Evolutionary conservation across 768 basidiomycete species (phyloP).

Genomic region (Nidula microcarpa): DNA sequence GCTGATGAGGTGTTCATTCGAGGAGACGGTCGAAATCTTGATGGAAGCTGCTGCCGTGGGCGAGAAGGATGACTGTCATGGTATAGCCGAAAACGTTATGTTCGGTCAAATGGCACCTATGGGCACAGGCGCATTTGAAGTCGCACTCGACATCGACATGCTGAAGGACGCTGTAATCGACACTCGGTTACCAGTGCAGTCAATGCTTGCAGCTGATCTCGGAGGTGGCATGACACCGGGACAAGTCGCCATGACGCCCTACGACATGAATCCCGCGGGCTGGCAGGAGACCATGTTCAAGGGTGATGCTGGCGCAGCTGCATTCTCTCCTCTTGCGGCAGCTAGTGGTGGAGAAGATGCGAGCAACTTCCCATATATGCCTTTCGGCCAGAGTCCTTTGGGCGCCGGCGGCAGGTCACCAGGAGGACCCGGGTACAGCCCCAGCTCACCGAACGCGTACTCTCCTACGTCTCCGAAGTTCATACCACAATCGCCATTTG

Average conservation of each 20-base stretch:
- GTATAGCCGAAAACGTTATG: slow-evolving; percentile 98
- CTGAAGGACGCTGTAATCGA: slow-evolving; percentile 98
- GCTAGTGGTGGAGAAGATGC: slow-evolving; percentile 83
- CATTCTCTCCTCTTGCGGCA: slow-evolving; percentile 93
- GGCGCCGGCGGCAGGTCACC: slow-evolving; percentile 89
- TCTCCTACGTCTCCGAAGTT: slow-evolving; percentile 87
- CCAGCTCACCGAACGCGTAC: slow-evolving; percentile 86
- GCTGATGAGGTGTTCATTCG: slow-evolving; percentile 97
- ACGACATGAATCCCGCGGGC: slow-evolving; percentile 86
- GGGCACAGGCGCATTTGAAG: slow-evolving; percentile 97
- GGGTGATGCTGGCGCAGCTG: slow-evolving; percentile 80
- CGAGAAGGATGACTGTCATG: slow-evolving; percentile 97
- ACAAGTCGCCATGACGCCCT: slow-evolving; percentile 94
- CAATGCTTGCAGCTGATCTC: slow-evolving; percentile 70
- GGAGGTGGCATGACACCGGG: slow-evolving; percentile 92
- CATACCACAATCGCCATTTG: slow-evolving; percentile 80
- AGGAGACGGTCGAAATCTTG: slow-evolving; percentile 98
- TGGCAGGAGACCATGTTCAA: slow-evolving; percentile 77
- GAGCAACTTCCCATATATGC: slow-evolving; percentile 66
- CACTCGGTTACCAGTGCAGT: slow-evolving; percentile 85
- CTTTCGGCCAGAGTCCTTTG: slow-evolving; percentile 83
- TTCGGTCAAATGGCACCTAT: slow-evolving; percentile 99
- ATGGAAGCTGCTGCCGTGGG: slow-evolving; percentile 99
- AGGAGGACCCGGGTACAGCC: slow-evolving; percentile 82
- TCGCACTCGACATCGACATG: slow-evolving; percentile 96